Conservation (phyloP, 352 stramenopile species). For the Globisporangium uncinulatum region DNA sequence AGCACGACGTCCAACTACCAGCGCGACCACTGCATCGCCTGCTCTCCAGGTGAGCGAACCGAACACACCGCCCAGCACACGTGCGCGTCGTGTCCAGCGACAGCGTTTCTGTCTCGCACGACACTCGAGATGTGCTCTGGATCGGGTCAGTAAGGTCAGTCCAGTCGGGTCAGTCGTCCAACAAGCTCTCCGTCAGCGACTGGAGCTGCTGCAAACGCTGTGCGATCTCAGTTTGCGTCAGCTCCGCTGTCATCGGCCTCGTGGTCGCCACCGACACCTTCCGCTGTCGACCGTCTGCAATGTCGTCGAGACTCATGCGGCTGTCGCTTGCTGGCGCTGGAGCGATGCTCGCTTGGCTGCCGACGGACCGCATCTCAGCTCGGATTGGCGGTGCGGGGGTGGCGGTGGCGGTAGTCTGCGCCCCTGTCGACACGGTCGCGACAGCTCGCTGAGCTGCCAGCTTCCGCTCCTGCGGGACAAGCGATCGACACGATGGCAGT, state of each 20-base stretch:
- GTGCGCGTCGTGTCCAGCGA: conserved; percentile 35
- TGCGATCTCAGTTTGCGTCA: conserved; percentile 22
- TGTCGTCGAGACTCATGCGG: conserved; percentile 30
- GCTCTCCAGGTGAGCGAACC: conserved; percentile 33
- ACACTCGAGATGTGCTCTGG: conserved; percentile 13
- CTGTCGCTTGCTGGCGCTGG: background rate
- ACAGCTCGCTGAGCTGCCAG: conserved; percentile 11
- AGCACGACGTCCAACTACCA: conserved; percentile 47
- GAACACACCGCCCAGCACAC: conserved; percentile 31
- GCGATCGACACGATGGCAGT: background rate
- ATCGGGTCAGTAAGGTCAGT: background rate
- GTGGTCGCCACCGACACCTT: background rate
- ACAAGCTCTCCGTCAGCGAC: conserved; percentile 46
- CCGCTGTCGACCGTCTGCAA: conserved; percentile 9
- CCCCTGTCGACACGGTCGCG: conserved; percentile 12
- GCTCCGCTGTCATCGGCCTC: background rate
- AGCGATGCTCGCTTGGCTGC: conserved; percentile 4
- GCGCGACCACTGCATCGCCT: conserved; percentile 48
- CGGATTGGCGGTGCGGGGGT: background rate
- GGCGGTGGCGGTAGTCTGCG: conserved; percentile 15
- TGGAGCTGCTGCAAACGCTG: conserved; percentile 45
- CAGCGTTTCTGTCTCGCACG: conserved; percentile 19
- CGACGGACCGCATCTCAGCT: background rate
- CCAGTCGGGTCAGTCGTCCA: conserved; percentile 30
- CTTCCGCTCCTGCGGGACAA: conserved; percentile 24